Evolutionary conservation across 2,329 filamentous ascomycete species (phyloP).

Genomic region (Ceratocystis ficicola): DNA sequence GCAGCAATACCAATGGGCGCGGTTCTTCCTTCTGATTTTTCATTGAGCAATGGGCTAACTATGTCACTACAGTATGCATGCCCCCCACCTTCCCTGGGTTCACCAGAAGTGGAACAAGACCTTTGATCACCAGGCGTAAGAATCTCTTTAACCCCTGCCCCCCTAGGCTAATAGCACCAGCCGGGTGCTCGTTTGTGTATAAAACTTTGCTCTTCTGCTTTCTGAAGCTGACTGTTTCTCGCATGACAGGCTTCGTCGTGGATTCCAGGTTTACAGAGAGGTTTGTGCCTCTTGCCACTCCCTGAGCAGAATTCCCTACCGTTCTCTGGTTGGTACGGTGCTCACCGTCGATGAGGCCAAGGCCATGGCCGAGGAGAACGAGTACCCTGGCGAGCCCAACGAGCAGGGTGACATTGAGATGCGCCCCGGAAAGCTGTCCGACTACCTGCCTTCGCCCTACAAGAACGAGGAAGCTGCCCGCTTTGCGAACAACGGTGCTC

Average conservation of each 20-base stretch:
- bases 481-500: slow-evolving; percentile 94
- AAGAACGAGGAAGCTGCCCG: slow-evolving; percentile 98
- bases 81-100: slow-evolving; percentile 90
- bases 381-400: slow-evolving; percentile 97
- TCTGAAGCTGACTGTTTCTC: background rate
- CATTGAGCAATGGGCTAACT: slow-evolving; percentile 26
- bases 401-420: slow-evolving; percentile 97
- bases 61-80: slow-evolving; percentile 57
- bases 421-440: slow-evolving; percentile 94
- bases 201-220: no score
- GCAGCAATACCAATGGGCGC: background rate
- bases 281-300: slow-evolving; percentile 98
- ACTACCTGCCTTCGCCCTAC: slow-evolving; percentile 91
- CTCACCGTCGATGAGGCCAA: slow-evolving; percentile 98
- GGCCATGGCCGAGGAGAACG: slow-evolving; percentile 90
- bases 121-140: slow-evolving; percentile 93
- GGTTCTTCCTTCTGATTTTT: background rate
- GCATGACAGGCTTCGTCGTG: slow-evolving; percentile 69
- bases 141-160: slow-evolving; percentile 24
- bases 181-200: no score
- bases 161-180: background rate
- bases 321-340: slow-evolving; percentile 75
- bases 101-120: slow-evolving; percentile 87
- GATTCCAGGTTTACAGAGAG: slow-evolving; percentile 98
- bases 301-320: slow-evolving; percentile 85